Evolutionary conservation across 2,329 filamentous ascomycete genomes (phyloP), one percentile per base, ranked within the genome.

Genomic region (Aspergillus arachidicola): DNA sequence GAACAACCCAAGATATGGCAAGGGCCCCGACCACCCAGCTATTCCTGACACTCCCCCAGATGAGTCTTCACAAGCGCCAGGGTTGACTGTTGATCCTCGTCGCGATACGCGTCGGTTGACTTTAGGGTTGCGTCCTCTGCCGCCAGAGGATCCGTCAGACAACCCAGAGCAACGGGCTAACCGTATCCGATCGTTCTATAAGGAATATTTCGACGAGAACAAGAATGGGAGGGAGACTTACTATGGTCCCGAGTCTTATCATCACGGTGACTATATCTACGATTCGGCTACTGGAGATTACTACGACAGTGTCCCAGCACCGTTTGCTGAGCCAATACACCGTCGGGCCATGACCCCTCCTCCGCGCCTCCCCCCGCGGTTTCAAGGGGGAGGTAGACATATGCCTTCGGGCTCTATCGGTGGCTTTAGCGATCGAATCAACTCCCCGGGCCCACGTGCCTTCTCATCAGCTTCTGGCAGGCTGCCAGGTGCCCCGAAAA

Each of bases 131-230:
- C 90, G 95, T 19, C 95, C 95, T 26, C 84, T 99, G 66, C 95
- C 95, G 6, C 92, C 93, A 41, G 89, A 94, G 73, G 91, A 96
- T 67, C 88, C 92, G 50, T 87, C 89, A 3, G 95, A 98, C 75
- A 94, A 97, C 75, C 93, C 95, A 0, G 95, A 98, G 78, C 89
- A 94, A 73, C 89, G 95, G 72, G 95, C 95, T 67, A 98, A 97
- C 82, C 89, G 95, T 63, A 99, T 99, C 69, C 88, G 95, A 76
- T 99, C 95, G 4, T 99, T 99, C 83, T 99, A 99, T 83, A 97
- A 97, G 82, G 95, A 99, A 76, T 99, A 99, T 81, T 99, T 99
- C 71, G 95, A 98, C 69, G 94, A 97, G 48, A 87, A 84, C 63
- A 91, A 88, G 75, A 78, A 80, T 2, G 80, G 79, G 48, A 70